Evolutionary conservation across 2,329 filamentous ascomycete genomes (phyloP), one percentile per base, ranked within the genome.

Genomic region (Scytalidium lignicola): DNA sequence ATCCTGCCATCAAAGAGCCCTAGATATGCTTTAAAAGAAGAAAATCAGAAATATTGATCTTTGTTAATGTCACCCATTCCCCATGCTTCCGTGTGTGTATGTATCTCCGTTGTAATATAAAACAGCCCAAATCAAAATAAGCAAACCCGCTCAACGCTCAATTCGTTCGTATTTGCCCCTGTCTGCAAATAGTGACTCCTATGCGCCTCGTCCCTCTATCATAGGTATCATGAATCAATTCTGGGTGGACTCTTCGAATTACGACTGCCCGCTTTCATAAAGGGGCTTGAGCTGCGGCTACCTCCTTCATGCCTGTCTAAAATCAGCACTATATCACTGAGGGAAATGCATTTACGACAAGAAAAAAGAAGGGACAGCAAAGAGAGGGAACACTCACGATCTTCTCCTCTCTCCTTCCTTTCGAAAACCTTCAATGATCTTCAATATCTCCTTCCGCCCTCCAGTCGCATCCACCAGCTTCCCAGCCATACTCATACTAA

Each of bases 401-500:
- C 85, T 77, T 65, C 91, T 79, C 58, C 88, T 79, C 68, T 95
- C 88, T 19, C 88, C 92, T 67, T 96, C 91, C 66, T 90, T 90
- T 51, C 90, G 82, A 62, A 95, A 80, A 29, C 77, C 84, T 60
- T 96, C 90, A 56, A 97, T 95, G 32, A 93, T 91, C 63, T 82
- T 84, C 55, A 95, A 69, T 82, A 99, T 97, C 67, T 96, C 89
- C 67, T 95, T 95, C 47, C 93, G 76, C 1, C 88, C 90, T 4
- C 85, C 84, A 41, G 73, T 71, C 3, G 90, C 89, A 70, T 96
- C 88, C 45, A 97, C 84, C 62, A 86, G 79, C 65, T 90, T 90
- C 20, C 88, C 88, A 4, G 80, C 83, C 79, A 97, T 86, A 62
- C 88, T 93, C 93, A 99, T 97, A 54, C 84, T 91, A 12, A 97